Evolutionary conservation across 1,284 basidiomycete genomes (phyloP), one percentile per base, ranked within the genome.

Genomic region (Laetiporus sulphureus): DNA sequence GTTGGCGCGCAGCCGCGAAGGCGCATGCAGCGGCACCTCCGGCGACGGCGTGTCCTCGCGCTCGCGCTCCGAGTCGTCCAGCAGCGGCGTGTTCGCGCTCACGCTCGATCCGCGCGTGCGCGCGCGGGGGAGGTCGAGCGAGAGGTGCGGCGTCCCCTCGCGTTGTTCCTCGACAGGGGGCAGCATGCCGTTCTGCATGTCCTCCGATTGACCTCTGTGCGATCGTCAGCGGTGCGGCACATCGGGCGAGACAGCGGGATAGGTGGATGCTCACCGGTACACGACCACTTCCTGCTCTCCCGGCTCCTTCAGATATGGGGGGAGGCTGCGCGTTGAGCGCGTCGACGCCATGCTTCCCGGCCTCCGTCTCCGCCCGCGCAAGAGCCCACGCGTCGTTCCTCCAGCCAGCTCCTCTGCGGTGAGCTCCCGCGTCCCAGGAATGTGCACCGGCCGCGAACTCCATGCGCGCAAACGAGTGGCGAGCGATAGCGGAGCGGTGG

Each of bases 261-360:
- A 27, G 7, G 7, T 27, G 25, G 7, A 27, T 27, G n/a, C n/a
- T 27, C 49, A 83, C 83, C 79, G 68, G 47, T 75, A 75, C 42
- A 89, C 77, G 5, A 88, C 85, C 22, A 89, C 67, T 55, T 88
- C 84, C 38, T 81, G 71, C 41, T 86, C 84, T 7, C 84, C 85
- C 0, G 84, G 83, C 50, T 88, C 84, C 59, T 85, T 86, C 65
- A 77, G 83, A 53, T 88, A 88, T 19, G 69, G 73, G 4, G 84
- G 85, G 29, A 89, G 57, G 1, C 79, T 84, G 33, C 71, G 75
- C 12, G 83, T 85, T 12, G 82, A 85, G 42, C 87, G 77, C 57
- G 85, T 83, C 38, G 74, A 76, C 2, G 73, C 67, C 1, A 71
- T 73, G 27, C 73, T 60, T 15, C 75, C 64, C 12, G 71, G 71